Evolutionary conservation across 495 filamentous ascomycete species (phyloP).

Genomic region (Daldinia childiae): DNA sequence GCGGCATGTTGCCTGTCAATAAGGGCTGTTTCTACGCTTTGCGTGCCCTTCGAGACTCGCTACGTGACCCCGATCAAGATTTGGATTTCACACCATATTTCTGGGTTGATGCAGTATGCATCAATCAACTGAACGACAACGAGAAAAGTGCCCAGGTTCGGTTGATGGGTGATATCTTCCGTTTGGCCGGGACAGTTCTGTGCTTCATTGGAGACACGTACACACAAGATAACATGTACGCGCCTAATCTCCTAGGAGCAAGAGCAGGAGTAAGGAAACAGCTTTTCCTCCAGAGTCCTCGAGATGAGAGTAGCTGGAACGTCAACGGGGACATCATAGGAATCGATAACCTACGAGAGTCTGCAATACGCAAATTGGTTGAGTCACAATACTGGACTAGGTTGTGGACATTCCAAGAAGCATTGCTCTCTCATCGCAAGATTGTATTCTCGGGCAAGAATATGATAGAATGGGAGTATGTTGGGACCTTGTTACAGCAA

Average conservation of each 20-base stretch:
- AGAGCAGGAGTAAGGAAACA: not conserved
- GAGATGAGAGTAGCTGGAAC: not conserved
- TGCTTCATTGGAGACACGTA: not conserved
- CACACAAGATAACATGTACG: not conserved
- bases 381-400: slow-evolving; percentile 4
- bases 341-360: not conserved
- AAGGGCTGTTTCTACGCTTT: slow-evolving; percentile 7
- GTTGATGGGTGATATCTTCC: slow-evolving; percentile 2
- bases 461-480: slow-evolving; percentile 8
- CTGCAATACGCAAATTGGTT: not conserved
- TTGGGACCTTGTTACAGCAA: not conserved
- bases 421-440: slow-evolving; percentile 2
- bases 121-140: not conserved
- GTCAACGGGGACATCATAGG: not conserved
- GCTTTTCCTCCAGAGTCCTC: not conserved
- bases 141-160: not conserved
- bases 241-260: not conserved
- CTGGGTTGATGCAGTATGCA: slow-evolving; percentile 8
- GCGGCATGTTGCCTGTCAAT: not conserved
- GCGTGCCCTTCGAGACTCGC: not conserved
- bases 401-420: slow-evolving; percentile 6
- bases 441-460: not conserved
- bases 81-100: not conserved
- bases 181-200: not conserved
- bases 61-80: not conserved